Evolutionary conservation across 2,329 filamentous ascomycete genomes (phyloP).

Genomic region (Beauveria pseudobassiana): DNA sequence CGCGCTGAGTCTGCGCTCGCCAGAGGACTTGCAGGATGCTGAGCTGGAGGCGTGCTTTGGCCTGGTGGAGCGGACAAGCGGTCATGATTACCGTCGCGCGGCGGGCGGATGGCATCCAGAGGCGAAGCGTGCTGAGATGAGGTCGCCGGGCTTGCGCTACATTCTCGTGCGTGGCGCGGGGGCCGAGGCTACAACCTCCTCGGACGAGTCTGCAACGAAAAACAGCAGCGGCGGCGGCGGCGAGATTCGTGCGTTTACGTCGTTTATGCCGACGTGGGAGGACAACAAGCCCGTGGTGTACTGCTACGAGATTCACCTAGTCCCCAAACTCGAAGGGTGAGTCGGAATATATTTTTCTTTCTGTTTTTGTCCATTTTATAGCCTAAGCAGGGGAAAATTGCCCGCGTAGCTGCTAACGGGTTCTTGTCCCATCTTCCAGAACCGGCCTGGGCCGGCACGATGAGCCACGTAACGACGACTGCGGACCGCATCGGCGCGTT

Average conservation of each 20-base stretch:
- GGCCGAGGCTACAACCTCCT: neutral
- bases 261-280: conserved; percentile 67
- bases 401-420: too few relatives aligned
- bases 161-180: conserved; percentile 43
- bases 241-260: conserved; percentile 47
- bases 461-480: conserved; percentile 46
- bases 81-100: conserved; percentile 55
- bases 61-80: conserved; percentile 57
- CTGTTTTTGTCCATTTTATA: neutral
- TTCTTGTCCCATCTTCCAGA: conserved; percentile 24
- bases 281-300: conserved; percentile 61
- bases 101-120: conserved; percentile 54
- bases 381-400: too few relatives aligned
- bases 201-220: neutral
- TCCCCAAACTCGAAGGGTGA: conserved; percentile 46
- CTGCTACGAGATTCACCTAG: conserved; percentile 72
- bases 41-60: conserved; percentile 47
- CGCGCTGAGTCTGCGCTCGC: conserved; percentile 34
- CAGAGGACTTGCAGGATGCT: conserved; percentile 29
- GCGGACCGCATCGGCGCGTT: conserved; percentile 47
- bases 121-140: conserved; percentile 62
- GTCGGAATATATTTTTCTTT: conserved; percentile 13
- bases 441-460: conserved; percentile 56
- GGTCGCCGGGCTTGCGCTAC: conserved; percentile 58
- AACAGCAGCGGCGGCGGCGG: conserved; percentile 12